Evolutionary conservation across 2,329 filamentous ascomycete genomes (phyloP).

Genomic region (Scytalidium sp.): DNA sequence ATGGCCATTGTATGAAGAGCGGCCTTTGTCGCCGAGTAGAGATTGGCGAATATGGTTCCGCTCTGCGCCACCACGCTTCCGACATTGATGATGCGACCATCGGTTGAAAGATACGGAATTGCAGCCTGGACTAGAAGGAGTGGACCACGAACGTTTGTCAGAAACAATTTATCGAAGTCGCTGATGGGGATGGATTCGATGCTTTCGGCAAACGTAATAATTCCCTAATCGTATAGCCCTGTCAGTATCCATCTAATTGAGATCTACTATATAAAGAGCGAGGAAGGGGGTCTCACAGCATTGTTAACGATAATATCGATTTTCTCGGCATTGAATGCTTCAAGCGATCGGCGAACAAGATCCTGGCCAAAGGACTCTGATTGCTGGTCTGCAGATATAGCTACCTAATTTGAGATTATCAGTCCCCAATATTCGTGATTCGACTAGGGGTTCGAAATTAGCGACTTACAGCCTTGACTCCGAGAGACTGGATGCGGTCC

Average conservation of each 20-base stretch:
- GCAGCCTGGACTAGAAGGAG: constrained; percentile 51
- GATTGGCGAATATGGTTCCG: constrained; percentile 39
- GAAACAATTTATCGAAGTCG: constrained; percentile 1
- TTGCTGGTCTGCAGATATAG: not conserved
- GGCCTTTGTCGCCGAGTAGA: constrained; percentile 57
- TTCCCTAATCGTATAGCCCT: not conserved
- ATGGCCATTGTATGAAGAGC: constrained; percentile 59
- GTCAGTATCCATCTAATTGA: not conserved
- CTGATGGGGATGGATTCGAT: not conserved
- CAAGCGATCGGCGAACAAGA: not conserved
- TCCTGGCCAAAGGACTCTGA: not conserved
- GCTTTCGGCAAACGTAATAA: not conserved
- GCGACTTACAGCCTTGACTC: constrained; percentile 1
- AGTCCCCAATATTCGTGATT: not conserved
- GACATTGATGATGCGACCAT: constrained; percentile 55
- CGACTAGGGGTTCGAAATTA: not conserved
- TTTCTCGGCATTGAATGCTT: not conserved
- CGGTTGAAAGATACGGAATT: constrained; percentile 43
- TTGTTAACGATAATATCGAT: constrained; percentile 2
- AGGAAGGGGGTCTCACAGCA: not conserved
- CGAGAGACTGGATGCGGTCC: not conserved
- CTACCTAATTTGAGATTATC: not conserved
- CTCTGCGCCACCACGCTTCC: constrained; percentile 47
- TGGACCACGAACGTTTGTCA: constrained; percentile 49
- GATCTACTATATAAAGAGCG: no score